Conservation (phyloP, 305 asterid genomes). For the Fraxinus greggii region DNA sequence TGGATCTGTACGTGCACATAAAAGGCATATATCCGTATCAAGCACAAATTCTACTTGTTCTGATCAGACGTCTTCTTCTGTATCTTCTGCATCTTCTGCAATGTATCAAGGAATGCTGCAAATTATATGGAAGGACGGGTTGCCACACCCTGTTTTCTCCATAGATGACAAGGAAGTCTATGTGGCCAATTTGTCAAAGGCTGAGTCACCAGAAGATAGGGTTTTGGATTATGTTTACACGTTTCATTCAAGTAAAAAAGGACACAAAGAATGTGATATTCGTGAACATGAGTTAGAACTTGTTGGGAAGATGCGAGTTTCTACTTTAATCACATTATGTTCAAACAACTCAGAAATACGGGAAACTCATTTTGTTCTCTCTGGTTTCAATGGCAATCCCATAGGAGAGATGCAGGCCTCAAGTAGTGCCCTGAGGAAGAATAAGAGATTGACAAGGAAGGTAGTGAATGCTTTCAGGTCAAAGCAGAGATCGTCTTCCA, state of each 20-base stretch:
- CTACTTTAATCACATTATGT: constrained; percentile 52
- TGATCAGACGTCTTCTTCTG: constrained; percentile 55
- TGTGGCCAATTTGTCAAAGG: constrained; percentile 50
- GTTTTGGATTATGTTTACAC: constrained; percentile 61
- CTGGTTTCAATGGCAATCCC: constrained; percentile 38
- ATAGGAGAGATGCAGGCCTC: constrained; percentile 38
- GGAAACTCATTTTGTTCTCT: constrained; percentile 68
- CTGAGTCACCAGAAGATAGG: constrained; percentile 49
- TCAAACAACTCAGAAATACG: constrained; percentile 46
- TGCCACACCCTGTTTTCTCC: constrained; percentile 62
- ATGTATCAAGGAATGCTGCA: constrained; percentile 82
- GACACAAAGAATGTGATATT: constrained; percentile 44
- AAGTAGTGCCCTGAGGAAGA: constrained; percentile 37
- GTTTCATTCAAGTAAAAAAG: constrained; percentile 52
- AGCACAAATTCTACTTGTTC: constrained; percentile 67
- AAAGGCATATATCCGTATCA: constrained; percentile 53
- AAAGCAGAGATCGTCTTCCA: constrained; percentile 43
- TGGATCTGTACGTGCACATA: constrained; percentile 33
- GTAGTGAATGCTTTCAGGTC: constrained; percentile 52
- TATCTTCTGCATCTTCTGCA: constrained; percentile 31
- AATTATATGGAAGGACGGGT: constrained; percentile 69
- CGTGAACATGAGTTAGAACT: constrained; percentile 35
- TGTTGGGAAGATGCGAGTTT: constrained; percentile 75
- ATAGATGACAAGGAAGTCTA: constrained; percentile 74
- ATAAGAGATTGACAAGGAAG: constrained; percentile 51